Evolutionary conservation across 805 yeast genomes (phyloP).

Genomic region (Wickerhamomyces xylosicus): DNA sequence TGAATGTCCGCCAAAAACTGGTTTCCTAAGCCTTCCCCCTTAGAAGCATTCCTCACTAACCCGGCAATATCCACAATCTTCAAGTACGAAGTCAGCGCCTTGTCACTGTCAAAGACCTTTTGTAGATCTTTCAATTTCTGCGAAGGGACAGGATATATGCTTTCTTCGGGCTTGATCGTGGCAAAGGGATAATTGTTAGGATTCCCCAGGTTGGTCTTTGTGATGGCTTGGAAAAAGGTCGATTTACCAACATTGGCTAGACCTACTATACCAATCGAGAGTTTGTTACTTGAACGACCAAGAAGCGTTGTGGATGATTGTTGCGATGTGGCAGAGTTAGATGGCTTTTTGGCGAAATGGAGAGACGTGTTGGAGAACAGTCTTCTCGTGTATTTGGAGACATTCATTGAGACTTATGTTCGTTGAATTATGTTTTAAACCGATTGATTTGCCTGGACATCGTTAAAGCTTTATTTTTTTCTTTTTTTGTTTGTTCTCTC

Average conservation of each 20-base stretch:
- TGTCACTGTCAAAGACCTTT: constrained; percentile 47
- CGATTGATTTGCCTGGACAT: too few relatives aligned
- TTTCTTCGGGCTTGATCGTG: constrained; percentile 71
- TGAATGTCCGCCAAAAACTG: constrained; percentile 70
- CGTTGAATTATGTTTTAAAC: too few relatives aligned
- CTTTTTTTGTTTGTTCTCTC: too few relatives aligned
- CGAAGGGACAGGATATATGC: constrained; percentile 63
- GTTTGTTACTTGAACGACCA: constrained; percentile 19
- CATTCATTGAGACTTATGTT: background rate
- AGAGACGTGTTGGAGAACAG: constrained; percentile 4
- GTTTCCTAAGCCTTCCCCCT: constrained; percentile 78
- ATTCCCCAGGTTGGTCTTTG: constrained; percentile 56
- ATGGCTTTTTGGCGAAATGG: constrained; percentile 11
- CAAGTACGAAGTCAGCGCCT: constrained; percentile 56
- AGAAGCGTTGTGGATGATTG: constrained; percentile 11
- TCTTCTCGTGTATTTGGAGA: constrained; percentile 4
- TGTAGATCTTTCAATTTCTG: constrained; percentile 45
- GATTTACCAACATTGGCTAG: constrained; percentile 76
- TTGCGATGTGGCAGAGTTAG: constrained; percentile 1
- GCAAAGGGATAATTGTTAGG: constrained; percentile 82
- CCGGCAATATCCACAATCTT: constrained; percentile 79
- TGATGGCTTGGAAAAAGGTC: constrained; percentile 73
- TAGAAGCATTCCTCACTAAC: constrained; percentile 70
- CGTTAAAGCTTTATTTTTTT: too few relatives aligned
- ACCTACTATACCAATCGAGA: constrained; percentile 59